Evolutionary conservation across 306 rosid genomes (phyloP), one percentile per base, ranked within the genome.

Genomic region (Myrica gale): DNA sequence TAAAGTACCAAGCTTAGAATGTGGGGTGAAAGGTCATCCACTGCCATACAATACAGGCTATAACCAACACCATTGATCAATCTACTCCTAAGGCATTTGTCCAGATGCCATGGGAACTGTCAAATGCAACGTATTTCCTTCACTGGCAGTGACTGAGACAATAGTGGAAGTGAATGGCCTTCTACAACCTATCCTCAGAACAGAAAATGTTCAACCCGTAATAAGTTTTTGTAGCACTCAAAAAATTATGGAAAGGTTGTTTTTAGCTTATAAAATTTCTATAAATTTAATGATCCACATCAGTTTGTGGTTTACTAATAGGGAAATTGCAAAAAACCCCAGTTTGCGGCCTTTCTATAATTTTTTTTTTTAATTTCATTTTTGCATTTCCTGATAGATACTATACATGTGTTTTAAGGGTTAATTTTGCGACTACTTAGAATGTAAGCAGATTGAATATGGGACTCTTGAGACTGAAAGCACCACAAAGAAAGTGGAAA

Each of bases 1-100:
- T 9, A 20, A 21, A 60, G 32, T 60, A 50, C 71, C 50, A 41
- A 70, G 55, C 72, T 78, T 60, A 69, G 61, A 61, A 48, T 15
- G 45, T 16, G 15, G 46, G 8, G 19, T 37, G 20, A 37, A 19
- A 23, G 46, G 39, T 20, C 69, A 39, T 39, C 69, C 16, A 0
- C 19, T 11, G 21, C 6, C 63, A 23, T 19, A n/a, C 2, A 0
- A 67, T 72, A 21, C 17, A 44, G 45, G 54, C 66, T 51, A 62
- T 43, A 72, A 72, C 66, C n/a, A 1, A 48, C 43, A 52, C 47
- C 17, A 50, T 20, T 16, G 45, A 72, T 39, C 69, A 63, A 63
- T 39, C 69, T 16, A 13, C 69, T 63, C 45, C 19, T 12, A 63
- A 16, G 69, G 21, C 37, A 11, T 41, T 7, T 72, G 68, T 5